Evolutionary conservation across 139 green algal genomes (phyloP), one percentile per base, ranked within the genome.

Genomic region (Chlamydomonas incerta): DNA sequence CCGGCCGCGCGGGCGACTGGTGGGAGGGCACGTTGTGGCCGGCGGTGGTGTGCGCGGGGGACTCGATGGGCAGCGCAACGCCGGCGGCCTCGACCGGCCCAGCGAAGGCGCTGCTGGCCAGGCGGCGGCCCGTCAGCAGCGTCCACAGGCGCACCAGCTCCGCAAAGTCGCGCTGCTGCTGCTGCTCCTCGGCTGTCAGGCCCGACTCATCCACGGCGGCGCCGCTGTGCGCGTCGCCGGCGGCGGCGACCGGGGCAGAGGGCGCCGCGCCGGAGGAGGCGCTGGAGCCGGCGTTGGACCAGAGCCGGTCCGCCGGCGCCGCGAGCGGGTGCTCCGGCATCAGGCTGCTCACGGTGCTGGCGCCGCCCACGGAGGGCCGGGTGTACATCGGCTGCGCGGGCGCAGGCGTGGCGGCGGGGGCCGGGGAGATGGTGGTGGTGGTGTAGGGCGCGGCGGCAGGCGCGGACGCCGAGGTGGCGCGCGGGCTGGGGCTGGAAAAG

Each of bases 81-180:
- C 60, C 60, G 8, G 60, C 21, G 24, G 60, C 60, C 21, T 66
- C 60, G 3, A 66, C 9, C 23, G 23, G 69, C 1, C 23, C 31
- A 23, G 69, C 10, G 23, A 33, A 55, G 35, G 69, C 24, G 24
- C 13, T 57, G 21, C 35, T 24, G 3, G 69, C 24, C 37, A 33
- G 35, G 15, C 57, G 79, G 17, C 79, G 79, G 31, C 79, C 79
- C 0, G 79, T 85, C 31, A 85, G 79, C 79, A 76, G 31, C 24
- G 46, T 85, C 79, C 79, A 85, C 50, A 85, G 66, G 6, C 79
- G 79, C 24, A 85, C 79, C 66, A 85, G 60, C 26, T 85, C 79
- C 10, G 65, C 67, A 37, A 76, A 85, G 46, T 85, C 79, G 1
- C 46, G 77, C 63, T 84, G 76, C 28, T 83, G 75, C 60, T 83